These are phyloP conservation scores for Lenwebbia sp. DNA, from an alignment of 345 rosid genomes.

Conservation along the genomic window DNA sequence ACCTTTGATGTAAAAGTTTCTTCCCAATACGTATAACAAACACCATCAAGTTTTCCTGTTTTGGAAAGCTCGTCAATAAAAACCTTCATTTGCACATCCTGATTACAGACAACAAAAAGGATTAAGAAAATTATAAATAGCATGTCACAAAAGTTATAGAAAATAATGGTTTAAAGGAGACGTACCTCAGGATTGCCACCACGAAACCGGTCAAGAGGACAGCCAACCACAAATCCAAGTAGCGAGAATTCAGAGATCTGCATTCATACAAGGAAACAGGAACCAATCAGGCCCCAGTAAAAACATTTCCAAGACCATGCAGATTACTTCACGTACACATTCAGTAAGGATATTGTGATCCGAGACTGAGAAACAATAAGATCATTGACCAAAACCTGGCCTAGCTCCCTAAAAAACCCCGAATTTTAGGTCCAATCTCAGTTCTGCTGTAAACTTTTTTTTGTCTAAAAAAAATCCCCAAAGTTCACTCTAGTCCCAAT, in stretches of 20 bases:
- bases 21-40: conserved; percentile 67
- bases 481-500: background rate
- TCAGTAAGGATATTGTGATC: background rate
- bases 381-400: background rate
- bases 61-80: conserved; percentile 54
- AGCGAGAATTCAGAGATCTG: conserved; percentile 61
- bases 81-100: conserved; percentile 47
- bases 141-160: background rate
- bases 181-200: conserved; percentile 23
- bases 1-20: conserved; percentile 75
- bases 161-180: background rate
- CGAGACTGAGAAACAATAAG: background rate
- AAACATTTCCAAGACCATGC: background rate
- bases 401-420: background rate
- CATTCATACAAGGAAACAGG: background rate
- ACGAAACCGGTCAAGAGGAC: conserved; percentile 35
- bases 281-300: background rate
- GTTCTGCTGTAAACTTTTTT: background rate
- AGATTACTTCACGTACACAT: background rate
- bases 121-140: background rate
- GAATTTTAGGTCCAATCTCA: background rate
- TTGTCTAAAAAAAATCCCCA: background rate
- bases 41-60: conserved; percentile 45
- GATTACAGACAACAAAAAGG: conserved; percentile 1
- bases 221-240: conserved; percentile 64